Base-by-base conservation (phyloP, 352 stramenopile genomes). In the Pythium aphanidermatum region DNA sequence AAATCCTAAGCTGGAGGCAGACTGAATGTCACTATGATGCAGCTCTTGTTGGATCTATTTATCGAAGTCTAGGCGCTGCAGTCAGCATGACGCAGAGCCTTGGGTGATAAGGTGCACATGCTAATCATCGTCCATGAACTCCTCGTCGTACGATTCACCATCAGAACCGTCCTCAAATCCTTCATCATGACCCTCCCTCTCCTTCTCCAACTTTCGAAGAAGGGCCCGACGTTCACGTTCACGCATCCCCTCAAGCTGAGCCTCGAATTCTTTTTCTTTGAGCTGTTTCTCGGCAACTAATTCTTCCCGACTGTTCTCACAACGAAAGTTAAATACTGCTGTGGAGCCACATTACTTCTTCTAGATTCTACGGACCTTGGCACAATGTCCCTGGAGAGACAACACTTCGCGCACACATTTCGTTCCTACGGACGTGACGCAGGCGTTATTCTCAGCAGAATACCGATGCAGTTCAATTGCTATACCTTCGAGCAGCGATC, bases 321-420 rank as follows among this genome's bases (percentile, higher is more conserved):
- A 9, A 31, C 16, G 32, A 20, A 27, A 10, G 30, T 16, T 25
- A 39, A 20, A 31, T 13, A 20, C 29, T 2, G 14, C 29, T 11
- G 21, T 43, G 6, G 20, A 32, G 21, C 25, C 27, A 2, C 23
- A 43, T n/a, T 16, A 19, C n/a, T n/a, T n/a, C n/a, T n/a, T n/a
- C n/a, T n/a, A n/a, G n/a, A n/a, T n/a, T n/a, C n/a, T n/a, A 46
- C 37, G 16, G 46, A 88, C 76, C 68, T 86, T 13, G 60, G 49
- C 17, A 86, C 61, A 26, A 88, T 78, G 34, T 89, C 77, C 51
- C 91, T 86, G 36, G 58, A 45, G 58, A 83, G 57, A 44, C 77
- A 88, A 65, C 87, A 96, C 74, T 96, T 91, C 65, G 83, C 66
- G 59, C 86, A 95, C 57, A 97, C 68, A 55, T 93, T 63, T 64